These are phyloP conservation scores for Kodamaea derodonti DNA, from an alignment of 1,139 yeast genomes.

Conservation along the genomic window DNA sequence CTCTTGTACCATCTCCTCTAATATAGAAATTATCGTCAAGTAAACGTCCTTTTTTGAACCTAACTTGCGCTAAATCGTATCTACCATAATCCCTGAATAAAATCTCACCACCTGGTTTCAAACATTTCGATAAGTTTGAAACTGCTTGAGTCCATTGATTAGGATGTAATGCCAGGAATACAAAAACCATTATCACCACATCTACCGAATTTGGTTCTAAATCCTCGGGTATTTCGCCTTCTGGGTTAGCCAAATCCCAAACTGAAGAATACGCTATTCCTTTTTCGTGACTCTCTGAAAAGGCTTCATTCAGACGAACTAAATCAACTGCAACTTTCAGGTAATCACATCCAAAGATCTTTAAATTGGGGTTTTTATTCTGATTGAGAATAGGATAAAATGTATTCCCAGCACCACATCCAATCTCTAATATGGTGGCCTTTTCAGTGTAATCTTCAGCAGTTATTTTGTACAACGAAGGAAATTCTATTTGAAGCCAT, in stretches of 20 bases:
- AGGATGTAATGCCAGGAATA: slow-evolving; percentile 89
- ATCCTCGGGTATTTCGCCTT: slow-evolving; percentile 75
- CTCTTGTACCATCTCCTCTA: slow-evolving; percentile 97
- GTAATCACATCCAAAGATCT: slow-evolving; percentile 84
- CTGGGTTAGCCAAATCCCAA: slow-evolving; percentile 89
- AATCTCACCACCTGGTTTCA: slow-evolving; percentile 91
- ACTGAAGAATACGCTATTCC: slow-evolving; percentile 79
- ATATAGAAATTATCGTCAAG: slow-evolving; percentile 91
- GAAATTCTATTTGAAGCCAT: slow-evolving; percentile 95
- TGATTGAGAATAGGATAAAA: slow-evolving; percentile 82
- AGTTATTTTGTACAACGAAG: slow-evolving; percentile 75
- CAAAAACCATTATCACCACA: slow-evolving; percentile 88
- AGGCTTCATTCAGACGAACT: slow-evolving; percentile 62
- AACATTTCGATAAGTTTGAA: slow-evolving; percentile 58
- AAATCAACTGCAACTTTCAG: slow-evolving; percentile 87
- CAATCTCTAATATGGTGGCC: slow-evolving; percentile 79
- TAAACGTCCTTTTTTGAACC: slow-evolving; percentile 85
- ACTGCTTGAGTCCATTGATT: slow-evolving; percentile 86
- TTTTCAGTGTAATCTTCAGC: slow-evolving; percentile 62
- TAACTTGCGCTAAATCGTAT: slow-evolving; percentile 90
- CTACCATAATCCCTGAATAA: slow-evolving; percentile 93
- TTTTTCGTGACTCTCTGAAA: slow-evolving; percentile 40
- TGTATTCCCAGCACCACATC: slow-evolving; percentile 99
- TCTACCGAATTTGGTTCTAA: slow-evolving; percentile 81
- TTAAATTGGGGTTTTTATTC: slow-evolving; percentile 73